Percentiles rank a stretch among this genome's conserved stretches.
Conservation (phyloP, 106 monocot genomes). For the Dendrobium nobile region DNA sequence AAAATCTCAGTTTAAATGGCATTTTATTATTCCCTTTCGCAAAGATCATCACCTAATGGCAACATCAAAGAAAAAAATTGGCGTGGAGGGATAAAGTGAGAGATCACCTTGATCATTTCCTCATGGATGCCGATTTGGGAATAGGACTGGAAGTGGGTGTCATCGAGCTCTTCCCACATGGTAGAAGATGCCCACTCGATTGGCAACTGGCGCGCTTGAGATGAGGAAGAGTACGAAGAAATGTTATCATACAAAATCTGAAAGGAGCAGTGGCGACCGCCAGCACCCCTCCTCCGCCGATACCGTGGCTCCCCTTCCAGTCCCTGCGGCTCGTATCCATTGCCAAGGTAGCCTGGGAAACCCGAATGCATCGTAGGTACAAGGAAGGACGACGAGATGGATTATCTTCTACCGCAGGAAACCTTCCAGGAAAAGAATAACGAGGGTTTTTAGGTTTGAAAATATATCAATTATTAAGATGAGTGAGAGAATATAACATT, state of each 20-base stretch:
- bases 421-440: too few relatives aligned
- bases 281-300: slow-evolving; percentile 11
- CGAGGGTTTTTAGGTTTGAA: too few relatives aligned
- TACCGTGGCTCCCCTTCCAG: slow-evolving; percentile 9
- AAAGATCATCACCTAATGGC: not conserved
- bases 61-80: not conserved
- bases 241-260: slow-evolving; percentile 11
- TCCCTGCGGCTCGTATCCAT: slow-evolving; percentile 13
- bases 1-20: too few relatives aligned
- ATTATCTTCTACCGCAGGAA: not conserved
- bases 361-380: slow-evolving; percentile 11
- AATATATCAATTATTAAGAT: too few relatives aligned
- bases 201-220: not conserved
- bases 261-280: slow-evolving; percentile 15
- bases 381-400: not conserved
- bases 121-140: slow-evolving; percentile 86
- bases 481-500: too few relatives aligned
- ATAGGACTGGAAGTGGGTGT: slow-evolving; percentile 81
- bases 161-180: slow-evolving; percentile 52
- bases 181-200: slow-evolving; percentile 15
- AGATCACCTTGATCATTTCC: slow-evolving; percentile 86
- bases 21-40: not conserved
- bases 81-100: not conserved
- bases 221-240: slow-evolving; percentile 4
- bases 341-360: slow-evolving; percentile 14